These are phyloP conservation scores for Cordyceps fumosorosea DNA, from an alignment of 2,329 filamentous ascomycete genomes.

Conservation along the genomic window DNA sequence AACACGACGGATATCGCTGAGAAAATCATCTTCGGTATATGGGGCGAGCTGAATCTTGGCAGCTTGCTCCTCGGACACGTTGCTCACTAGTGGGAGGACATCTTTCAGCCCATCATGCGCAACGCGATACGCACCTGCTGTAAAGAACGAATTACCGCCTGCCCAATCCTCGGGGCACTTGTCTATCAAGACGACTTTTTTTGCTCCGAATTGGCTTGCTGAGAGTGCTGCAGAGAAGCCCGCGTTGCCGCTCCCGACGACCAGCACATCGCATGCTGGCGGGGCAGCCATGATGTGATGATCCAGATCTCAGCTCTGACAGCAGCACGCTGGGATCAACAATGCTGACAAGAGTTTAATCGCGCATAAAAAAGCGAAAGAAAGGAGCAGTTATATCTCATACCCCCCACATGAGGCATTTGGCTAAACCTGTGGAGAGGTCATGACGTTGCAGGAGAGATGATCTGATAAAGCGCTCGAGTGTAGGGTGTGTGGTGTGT, in stretches of 20 bases:
- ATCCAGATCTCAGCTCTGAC: not conserved
- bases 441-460: not conserved
- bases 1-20: slow-evolving; percentile 49
- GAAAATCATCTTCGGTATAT: slow-evolving; percentile 50
- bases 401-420: not conserved
- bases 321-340: not conserved
- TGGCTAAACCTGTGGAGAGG: not conserved
- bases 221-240: slow-evolving; percentile 55
- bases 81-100: slow-evolving; percentile 55
- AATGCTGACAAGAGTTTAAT: not conserved
- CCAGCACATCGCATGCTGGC: slow-evolving; percentile 33
- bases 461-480: not conserved
- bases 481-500: not conserved
- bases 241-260: slow-evolving; percentile 59
- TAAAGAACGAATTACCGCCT: slow-evolving; percentile 60
- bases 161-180: slow-evolving; percentile 52
- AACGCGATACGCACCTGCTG: slow-evolving; percentile 56
- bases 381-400: not conserved
- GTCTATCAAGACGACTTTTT: slow-evolving; percentile 49
- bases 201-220: slow-evolving; percentile 41
- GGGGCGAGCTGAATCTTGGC: slow-evolving; percentile 49
- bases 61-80: slow-evolving; percentile 40
- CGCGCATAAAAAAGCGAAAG: not conserved
- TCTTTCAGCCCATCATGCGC: slow-evolving; percentile 49
- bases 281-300: not conserved